These are phyloP conservation scores for Pichia scutulata DNA, from an alignment of 805 yeast species.

Conservation along the genomic window DNA sequence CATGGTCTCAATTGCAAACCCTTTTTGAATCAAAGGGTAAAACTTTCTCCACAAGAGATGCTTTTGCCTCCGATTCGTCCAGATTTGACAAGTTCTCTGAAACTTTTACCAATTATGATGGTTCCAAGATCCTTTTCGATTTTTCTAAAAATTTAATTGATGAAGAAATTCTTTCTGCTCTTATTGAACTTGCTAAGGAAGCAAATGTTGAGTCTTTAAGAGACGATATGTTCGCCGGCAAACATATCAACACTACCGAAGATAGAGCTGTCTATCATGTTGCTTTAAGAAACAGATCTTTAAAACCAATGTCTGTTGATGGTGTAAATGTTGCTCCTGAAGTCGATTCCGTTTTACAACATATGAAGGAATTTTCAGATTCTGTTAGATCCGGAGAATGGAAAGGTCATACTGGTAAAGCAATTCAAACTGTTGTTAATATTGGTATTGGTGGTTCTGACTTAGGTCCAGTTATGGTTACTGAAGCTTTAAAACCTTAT, in stretches of 20 bases:
- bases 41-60: slow-evolving; percentile 63
- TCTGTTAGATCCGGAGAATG: slow-evolving; percentile 86
- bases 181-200: slow-evolving; percentile 79
- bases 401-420: slow-evolving; percentile 96
- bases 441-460: slow-evolving; percentile 99
- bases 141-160: slow-evolving; percentile 91
- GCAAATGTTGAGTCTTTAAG: slow-evolving; percentile 82
- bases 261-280: slow-evolving; percentile 95
- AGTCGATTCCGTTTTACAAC: slow-evolving; percentile 84
- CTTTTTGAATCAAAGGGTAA: slow-evolving; percentile 67
- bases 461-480: slow-evolving; percentile 98
- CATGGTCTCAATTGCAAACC: slow-evolving; percentile 74
- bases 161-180: slow-evolving; percentile 64
- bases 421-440: slow-evolving; percentile 89
- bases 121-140: slow-evolving; percentile 84
- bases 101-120: slow-evolving; percentile 78
- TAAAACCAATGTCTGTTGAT: slow-evolving; percentile 80
- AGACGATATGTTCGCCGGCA: slow-evolving; percentile 88
- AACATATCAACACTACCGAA: slow-evolving; percentile 92
- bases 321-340: slow-evolving; percentile 86
- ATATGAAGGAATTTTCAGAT: slow-evolving; percentile 94
- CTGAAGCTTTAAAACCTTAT: slow-evolving; percentile 94
- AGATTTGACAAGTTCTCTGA: slow-evolving; percentile 73
- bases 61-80: slow-evolving; percentile 63
- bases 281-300: slow-evolving; percentile 89